Conservation (phyloP, 345 rosid genomes). For the Cardamine occulta region DNA sequence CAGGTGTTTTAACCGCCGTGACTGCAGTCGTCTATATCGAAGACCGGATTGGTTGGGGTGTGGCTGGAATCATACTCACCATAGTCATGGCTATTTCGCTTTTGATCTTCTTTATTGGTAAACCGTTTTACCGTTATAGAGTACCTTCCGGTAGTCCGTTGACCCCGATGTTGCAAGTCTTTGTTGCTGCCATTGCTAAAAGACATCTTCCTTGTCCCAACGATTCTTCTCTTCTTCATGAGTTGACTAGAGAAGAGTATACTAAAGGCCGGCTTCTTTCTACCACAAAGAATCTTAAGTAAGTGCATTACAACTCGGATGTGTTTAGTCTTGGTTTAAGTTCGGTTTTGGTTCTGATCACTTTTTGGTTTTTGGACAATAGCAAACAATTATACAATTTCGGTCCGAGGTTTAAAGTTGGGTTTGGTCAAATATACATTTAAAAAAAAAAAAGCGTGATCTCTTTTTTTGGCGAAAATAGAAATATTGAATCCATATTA, state of each 20-base stretch:
- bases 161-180: conserved; percentile 80
- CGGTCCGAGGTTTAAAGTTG: not conserved
- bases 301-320: conserved; percentile 38
- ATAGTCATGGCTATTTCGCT: conserved; percentile 71
- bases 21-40: conserved; percentile 74
- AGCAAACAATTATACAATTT: not conserved
- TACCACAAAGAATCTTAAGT: conserved; percentile 73
- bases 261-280: conserved; percentile 62
- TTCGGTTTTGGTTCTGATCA: not conserved
- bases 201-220: conserved; percentile 66
- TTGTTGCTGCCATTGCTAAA: conserved; percentile 76
- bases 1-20: conserved; percentile 74
- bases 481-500: not conserved
- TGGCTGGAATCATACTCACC: conserved; percentile 65
- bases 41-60: conserved; percentile 86
- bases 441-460: no score
- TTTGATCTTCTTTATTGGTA: conserved; percentile 62
- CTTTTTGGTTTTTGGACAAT: not conserved
- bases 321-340: not conserved
- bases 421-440: not conserved
- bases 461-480: no score
- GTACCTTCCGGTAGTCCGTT: conserved; percentile 76
- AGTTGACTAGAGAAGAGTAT: conserved; percentile 49
- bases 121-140: conserved; percentile 74
- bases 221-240: conserved; percentile 58